A percentile compares a stretch with the other conserved stretches of the same genome.
Evolutionary conservation across 805 yeast genomes (phyloP).

Genomic region (Zygosaccharomyces gambellarensis): DNA sequence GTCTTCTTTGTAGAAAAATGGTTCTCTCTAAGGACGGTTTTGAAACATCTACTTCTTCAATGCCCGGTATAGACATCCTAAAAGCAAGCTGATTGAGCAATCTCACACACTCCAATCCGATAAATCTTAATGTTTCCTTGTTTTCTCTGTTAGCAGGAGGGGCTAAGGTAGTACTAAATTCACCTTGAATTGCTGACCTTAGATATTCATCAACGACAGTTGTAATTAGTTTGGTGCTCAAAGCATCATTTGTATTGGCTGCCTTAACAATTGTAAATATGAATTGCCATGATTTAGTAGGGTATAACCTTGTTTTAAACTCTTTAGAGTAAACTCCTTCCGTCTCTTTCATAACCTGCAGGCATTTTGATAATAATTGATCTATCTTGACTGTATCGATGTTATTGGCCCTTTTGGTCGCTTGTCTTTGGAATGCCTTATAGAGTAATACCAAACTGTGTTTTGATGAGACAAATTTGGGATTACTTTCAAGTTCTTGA

Average conservation of each 20-base stretch:
- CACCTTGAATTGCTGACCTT: constrained; percentile 16
- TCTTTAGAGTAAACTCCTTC: constrained; percentile 18
- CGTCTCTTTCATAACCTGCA: constrained; percentile 15
- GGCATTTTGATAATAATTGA: constrained; percentile 11
- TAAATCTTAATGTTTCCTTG: constrained; percentile 13
- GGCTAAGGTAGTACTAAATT: constrained; percentile 5
- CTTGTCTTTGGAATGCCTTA: constrained; percentile 25
- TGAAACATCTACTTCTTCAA: constrained; percentile 3
- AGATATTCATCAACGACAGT: constrained; percentile 19
- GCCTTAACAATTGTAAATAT: constrained; percentile 20
- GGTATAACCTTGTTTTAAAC: constrained; percentile 10
- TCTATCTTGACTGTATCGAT: constrained; percentile 10
- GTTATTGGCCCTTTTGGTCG: constrained; percentile 16
- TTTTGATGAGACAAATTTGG: constrained; percentile 10
- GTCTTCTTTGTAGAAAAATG: constrained; percentile 23
- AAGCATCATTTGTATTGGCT: constrained; percentile 12
- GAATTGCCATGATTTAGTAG: constrained; percentile 28
- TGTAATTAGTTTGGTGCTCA: constrained; percentile 8
- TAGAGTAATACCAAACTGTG: constrained; percentile 23
- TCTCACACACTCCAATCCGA: constrained; percentile 26
- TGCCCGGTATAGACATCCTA: constrained; percentile 10
- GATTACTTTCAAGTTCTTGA: constrained; percentile 12
- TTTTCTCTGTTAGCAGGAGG: constrained; percentile 3
- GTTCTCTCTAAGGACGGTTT: constrained; percentile 11
- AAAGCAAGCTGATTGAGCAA: constrained; percentile 18